Evolutionary conservation across 257 asterid species (phyloP), one percentile per base, ranked within the genome.

Genomic region (Anisodus tanguticus): DNA sequence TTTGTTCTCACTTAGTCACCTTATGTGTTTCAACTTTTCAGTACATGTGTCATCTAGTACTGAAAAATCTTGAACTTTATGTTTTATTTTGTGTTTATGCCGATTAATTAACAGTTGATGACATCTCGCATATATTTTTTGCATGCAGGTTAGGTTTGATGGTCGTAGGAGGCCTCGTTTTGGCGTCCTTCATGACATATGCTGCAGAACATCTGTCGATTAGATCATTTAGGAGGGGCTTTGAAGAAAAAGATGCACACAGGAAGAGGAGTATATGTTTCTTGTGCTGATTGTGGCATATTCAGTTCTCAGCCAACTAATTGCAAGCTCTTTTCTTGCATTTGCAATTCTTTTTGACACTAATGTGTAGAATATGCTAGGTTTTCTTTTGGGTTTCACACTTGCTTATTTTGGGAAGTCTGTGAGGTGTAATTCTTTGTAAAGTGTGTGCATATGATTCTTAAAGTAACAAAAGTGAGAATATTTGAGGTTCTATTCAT

Each of bases 141-240:
- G 11, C 35, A 68, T 10, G 81, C 98, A 95, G 99, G 90, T 84
- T 95, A 87, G 98, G 94, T 82, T 84, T 92, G 90, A 93, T 95
- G 97, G 98, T 90, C 35, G 91, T 74, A 41, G 90, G 88, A 51
- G 98, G 99, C 86, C 70, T 95, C 67, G 47, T 91, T 81, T 89
- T 95, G 86, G 95, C 90, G 41, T 92, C 96, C 31, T 95, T 94
- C 86, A 90, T 92, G 95, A 93, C 99, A 3, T 91, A 88, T 86
- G 98, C 98, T 84, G 90, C 98, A 0, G 94, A 93, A 78, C 97
- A 90, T 86, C 93, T 95, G 55, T 92, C 98, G 3, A 78, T 90
- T 66, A 87, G 89, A 87, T 91, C 97, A 45, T 95, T 93, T 86
- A 45, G 51, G 76, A 89, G 92, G 88, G 99, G 99, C 9, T 89